Percentiles rank a stretch among this genome's conserved stretches.
Evolutionary conservation across 1,139 yeast species (phyloP).

Genomic region (Eremothecium gossypii): DNA sequence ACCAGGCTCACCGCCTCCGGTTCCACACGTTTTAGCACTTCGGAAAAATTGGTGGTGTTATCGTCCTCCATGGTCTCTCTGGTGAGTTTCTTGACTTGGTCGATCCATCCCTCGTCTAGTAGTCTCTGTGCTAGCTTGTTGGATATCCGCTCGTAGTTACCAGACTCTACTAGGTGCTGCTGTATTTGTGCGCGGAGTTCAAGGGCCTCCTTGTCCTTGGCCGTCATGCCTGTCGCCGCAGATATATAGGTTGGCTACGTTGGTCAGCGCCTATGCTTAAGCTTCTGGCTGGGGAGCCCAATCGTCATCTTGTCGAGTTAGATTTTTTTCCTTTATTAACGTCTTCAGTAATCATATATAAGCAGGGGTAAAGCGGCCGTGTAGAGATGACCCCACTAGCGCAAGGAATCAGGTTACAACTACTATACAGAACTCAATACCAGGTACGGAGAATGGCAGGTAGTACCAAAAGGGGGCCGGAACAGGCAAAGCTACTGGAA

Average conservation of each 20-base stretch:
- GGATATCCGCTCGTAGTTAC: slow-evolving; percentile 66
- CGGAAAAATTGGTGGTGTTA: slow-evolving; percentile 41
- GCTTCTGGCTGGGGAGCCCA: too few species aligned
- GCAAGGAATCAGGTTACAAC: too few species aligned
- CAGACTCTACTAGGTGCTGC: slow-evolving; percentile 62
- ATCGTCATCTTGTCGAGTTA: too few species aligned
- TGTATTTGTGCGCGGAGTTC: slow-evolving; percentile 57
- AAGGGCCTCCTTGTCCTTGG: slow-evolving; percentile 20
- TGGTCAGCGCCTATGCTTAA: too few species aligned
- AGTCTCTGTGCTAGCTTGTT: slow-evolving; percentile 54
- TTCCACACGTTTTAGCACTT: slow-evolving; percentile 45
- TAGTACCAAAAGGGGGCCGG: background rate
- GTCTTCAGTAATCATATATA: too few species aligned
- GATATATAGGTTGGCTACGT: too few species aligned
- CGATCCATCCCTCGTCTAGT: slow-evolving; percentile 80
- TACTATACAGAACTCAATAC: too few species aligned
- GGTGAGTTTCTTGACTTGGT: slow-evolving; percentile 56
- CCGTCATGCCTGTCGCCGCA: background rate
- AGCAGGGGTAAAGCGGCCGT: too few species aligned
- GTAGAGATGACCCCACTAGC: too few species aligned
- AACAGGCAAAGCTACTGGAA: slow-evolving; percentile 32
- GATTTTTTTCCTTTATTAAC: too few species aligned
- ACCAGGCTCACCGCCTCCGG: slow-evolving; percentile 60
- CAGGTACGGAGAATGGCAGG: too few species aligned
- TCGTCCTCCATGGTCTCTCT: slow-evolving; percentile 33